Conservation (phyloP, 1,284 basidiomycete genomes). For the Papiliotrema nemorosa region DNA sequence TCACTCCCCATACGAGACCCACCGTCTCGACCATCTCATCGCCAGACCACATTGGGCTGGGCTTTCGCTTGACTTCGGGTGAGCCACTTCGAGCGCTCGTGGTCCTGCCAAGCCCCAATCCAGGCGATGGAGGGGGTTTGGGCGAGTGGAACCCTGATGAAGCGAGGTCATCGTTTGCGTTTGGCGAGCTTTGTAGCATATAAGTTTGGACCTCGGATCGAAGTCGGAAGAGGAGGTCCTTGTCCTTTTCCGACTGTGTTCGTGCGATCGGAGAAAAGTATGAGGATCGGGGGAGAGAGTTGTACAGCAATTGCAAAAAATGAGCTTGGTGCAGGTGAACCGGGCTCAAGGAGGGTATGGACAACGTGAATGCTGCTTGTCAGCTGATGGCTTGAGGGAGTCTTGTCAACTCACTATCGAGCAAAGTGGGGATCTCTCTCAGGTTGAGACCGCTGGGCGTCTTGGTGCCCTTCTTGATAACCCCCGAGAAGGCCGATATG, state of each 20-base stretch:
- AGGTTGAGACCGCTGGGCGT: slow-evolving; percentile 42
- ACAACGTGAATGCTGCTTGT: slow-evolving; percentile 14
- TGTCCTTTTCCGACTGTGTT: slow-evolving; percentile 38
- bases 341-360: slow-evolving; percentile 21
- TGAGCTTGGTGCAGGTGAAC: slow-evolving; percentile 33
- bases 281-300: slow-evolving; percentile 28
- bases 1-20: slow-evolving; percentile 37
- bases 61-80: slow-evolving; percentile 24
- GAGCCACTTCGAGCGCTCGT: background rate
- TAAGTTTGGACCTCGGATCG: slow-evolving; percentile 43
- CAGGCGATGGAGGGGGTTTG: slow-evolving; percentile 2
- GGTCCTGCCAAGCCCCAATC: slow-evolving; percentile 1
- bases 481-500: slow-evolving; percentile 30
- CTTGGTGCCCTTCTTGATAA: slow-evolving; percentile 46
- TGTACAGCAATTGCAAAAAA: slow-evolving; percentile 40
- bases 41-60: slow-evolving; percentile 23
- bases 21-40: slow-evolving; percentile 32
- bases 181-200: slow-evolving; percentile 22
- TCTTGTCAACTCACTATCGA: slow-evolving; percentile 30
- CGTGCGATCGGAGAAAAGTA: slow-evolving; percentile 39
- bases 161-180: slow-evolving; percentile 9
- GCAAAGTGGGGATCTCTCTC: slow-evolving; percentile 38
- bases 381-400: background rate
- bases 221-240: slow-evolving; percentile 41
- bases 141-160: slow-evolving; percentile 9